phyloP scores from a whole-genome alignment of 129 eudicot species.

The Helianthus tuberosus region DNA sequence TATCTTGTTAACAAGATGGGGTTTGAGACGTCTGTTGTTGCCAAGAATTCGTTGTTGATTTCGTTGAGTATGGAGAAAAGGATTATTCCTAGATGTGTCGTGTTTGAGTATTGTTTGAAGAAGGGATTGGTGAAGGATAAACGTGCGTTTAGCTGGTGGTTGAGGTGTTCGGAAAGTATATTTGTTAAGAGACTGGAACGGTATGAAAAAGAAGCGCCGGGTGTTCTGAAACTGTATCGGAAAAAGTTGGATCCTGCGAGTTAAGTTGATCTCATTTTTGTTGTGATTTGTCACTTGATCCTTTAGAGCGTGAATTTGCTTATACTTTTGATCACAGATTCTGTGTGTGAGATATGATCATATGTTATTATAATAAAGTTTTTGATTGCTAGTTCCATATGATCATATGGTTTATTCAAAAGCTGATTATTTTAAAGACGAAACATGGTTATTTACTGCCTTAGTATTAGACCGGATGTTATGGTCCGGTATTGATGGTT shows the following conservation, averaged over 20 bases:
- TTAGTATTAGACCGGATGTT: too few relatives aligned
- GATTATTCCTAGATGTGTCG: conserved; percentile 50
- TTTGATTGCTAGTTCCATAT: background rate
- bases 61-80: conserved; percentile 44
- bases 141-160: conserved; percentile 26
- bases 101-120: conserved; percentile 31
- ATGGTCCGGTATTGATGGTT: too few relatives aligned
- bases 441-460: too few relatives aligned
- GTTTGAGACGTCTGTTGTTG: conserved; percentile 32
- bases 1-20: conserved; percentile 44
- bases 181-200: conserved; percentile 33
- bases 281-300: conserved; percentile 24
- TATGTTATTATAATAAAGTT: background rate
- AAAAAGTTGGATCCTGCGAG: conserved; percentile 27
- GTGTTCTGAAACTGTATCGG: conserved; percentile 37
- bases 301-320: conserved; percentile 8
- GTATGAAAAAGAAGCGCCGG: conserved; percentile 40
- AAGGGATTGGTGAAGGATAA: conserved; percentile 35
- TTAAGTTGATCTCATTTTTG: conserved; percentile 21
- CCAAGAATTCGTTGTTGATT: conserved; percentile 26
- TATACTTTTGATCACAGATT: conserved; percentile 3
- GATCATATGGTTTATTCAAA: too few relatives aligned
- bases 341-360: conserved; percentile 1
- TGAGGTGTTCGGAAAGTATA: conserved; percentile 31
- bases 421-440: too few relatives aligned